phyloP scores from a whole-genome alignment of 805 yeast species.

The Dipodascopsis uninucleata region DNA sequence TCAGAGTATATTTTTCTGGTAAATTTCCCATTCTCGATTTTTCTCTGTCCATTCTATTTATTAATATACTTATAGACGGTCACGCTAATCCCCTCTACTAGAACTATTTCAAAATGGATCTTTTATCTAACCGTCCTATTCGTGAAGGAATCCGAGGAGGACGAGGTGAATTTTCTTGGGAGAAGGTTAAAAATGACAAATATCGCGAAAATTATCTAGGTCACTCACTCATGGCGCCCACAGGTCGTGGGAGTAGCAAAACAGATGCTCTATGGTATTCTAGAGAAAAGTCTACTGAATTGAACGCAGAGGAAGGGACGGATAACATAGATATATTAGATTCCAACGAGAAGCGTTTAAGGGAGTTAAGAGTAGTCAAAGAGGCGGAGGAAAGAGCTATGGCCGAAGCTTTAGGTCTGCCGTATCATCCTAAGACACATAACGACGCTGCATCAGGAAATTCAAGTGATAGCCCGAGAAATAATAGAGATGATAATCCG shows the following conservation, averaged over 20 bases:
- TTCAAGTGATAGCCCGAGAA: no score
- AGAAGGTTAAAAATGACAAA: conserved; percentile 30
- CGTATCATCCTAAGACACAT: conserved; percentile 5
- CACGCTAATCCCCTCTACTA: no score
- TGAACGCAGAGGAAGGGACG: conserved; percentile 1
- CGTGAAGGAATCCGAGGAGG: conserved; percentile 29
- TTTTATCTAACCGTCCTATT: conserved; percentile 9
- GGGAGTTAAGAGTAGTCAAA: conserved; percentile 16
- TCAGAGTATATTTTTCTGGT: no score
- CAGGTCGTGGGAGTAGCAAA: conserved; percentile 28
- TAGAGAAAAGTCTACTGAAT: conserved; percentile 15
- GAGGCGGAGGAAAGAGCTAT: conserved; percentile 27
- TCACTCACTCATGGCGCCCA: conserved; percentile 33
- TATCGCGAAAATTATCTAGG: conserved; percentile 32
- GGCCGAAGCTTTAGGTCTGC: conserved; percentile 25
- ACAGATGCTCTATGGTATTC: conserved; percentile 31
- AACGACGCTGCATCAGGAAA: no score
- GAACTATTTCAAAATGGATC: conserved; percentile 17
- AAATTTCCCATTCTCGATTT: no score
- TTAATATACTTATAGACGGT: no score
- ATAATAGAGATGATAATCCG: no score
- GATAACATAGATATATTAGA: neutral
- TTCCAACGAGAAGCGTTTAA: conserved; percentile 2
- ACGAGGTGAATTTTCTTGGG: conserved; percentile 31
- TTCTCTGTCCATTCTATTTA: no score